Conservation (phyloP, 1,139 yeast genomes). For the Blastobotrys capitulatus region DNA sequence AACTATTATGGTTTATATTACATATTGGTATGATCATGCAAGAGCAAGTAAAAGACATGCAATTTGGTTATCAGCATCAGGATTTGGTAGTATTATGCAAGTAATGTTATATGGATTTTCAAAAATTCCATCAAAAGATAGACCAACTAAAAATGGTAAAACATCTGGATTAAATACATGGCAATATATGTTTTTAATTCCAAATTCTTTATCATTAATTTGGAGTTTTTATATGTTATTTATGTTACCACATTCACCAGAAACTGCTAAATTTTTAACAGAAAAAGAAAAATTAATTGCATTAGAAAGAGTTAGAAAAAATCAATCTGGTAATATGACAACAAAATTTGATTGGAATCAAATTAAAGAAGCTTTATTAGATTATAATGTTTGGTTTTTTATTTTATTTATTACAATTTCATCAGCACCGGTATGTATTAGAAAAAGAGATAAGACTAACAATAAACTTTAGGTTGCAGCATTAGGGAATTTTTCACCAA, state of each 20-base stretch:
- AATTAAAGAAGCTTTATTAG: slow-evolving; percentile 25
- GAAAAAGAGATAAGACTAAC: too few species aligned
- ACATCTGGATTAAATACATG: slow-evolving; percentile 12
- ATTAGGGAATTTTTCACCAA: slow-evolving; percentile 18
- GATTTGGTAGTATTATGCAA: slow-evolving; percentile 5
- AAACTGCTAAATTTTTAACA: slow-evolving; percentile 45
- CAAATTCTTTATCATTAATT: slow-evolving; percentile 16
- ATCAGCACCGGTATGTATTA: too few species aligned
- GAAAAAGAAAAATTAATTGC: slow-evolving; percentile 24
- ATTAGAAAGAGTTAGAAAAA: slow-evolving; percentile 8
- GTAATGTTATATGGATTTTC: slow-evolving; percentile 7
- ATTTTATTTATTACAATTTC: slow-evolving; percentile 16
- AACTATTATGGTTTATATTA: slow-evolving; percentile 13
- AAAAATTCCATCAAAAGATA: slow-evolving; percentile 5
- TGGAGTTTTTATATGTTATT: slow-evolving; percentile 45
- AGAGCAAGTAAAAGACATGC: slow-evolving; percentile 80
- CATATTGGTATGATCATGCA: slow-evolving; percentile 48
- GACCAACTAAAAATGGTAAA: slow-evolving; percentile 10
- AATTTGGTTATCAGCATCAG: slow-evolving; percentile 13
- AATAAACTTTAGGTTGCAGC: too few species aligned
- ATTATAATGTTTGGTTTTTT: slow-evolving; percentile 34
- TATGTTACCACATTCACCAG: slow-evolving; percentile 47
- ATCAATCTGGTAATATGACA: slow-evolving; percentile 33
- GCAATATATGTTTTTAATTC: slow-evolving; percentile 14
- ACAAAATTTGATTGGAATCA: slow-evolving; percentile 45